These are phyloP conservation scores for Cladosporium sphaerospermum DNA, from an alignment of 2,329 filamentous ascomycete genomes.

Conservation along the genomic window DNA sequence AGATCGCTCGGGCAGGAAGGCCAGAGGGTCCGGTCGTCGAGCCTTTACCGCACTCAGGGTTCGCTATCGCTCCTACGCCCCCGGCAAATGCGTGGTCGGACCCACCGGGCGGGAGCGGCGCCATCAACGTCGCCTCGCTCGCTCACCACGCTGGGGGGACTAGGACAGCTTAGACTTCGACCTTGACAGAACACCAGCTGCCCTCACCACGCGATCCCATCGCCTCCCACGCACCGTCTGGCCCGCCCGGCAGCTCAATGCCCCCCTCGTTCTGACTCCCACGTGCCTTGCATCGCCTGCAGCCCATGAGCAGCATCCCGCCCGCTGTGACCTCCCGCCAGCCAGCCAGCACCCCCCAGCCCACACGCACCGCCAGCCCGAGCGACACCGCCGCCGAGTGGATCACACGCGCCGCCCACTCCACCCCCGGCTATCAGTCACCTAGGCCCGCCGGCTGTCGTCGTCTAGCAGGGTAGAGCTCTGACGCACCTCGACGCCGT, in stretches of 20 bases:
- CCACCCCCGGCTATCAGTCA: not conserved
- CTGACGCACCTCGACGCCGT: constrained; percentile 6
- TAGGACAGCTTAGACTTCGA: constrained; percentile 1
- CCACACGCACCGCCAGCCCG: constrained; percentile 8
- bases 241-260: constrained; percentile 6
- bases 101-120: not conserved
- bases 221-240: not conserved
- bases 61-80: too few relatives aligned
- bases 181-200: not conserved
- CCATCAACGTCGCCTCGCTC: constrained; percentile 1
- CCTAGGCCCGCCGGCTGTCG: not conserved
- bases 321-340: not conserved
- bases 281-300: constrained; percentile 8
- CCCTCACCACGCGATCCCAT: not conserved
- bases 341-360: not conserved
- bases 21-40: too few relatives aligned
- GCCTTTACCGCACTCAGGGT: too few relatives aligned
- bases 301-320: not conserved
- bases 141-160: not conserved
- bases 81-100: not conserved
- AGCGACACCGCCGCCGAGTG: constrained; percentile 5
- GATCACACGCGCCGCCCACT: not conserved
- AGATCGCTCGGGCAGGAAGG: too few relatives aligned
- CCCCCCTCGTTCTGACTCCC: not conserved
- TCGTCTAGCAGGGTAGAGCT: too few relatives aligned